Conservation (phyloP, 2,329 filamentous ascomycete genomes). For the Penicillium glabrum region DNA sequence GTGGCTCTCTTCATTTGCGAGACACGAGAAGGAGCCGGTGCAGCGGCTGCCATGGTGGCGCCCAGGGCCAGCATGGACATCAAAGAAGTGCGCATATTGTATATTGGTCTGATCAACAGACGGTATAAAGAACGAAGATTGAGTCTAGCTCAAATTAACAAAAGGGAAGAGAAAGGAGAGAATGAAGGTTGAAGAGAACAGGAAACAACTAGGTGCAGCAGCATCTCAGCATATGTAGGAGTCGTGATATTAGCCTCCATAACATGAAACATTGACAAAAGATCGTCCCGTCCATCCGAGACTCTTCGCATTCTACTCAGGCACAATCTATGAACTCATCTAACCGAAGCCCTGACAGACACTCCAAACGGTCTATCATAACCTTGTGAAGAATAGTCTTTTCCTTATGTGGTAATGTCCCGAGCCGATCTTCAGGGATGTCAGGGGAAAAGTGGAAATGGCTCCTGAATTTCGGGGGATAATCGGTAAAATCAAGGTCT, state of each 20-base stretch:
- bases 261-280: conserved; percentile 1
- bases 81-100: conserved; percentile 22
- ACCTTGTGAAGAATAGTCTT: conserved; percentile 1
- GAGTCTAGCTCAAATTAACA: conserved; percentile 9
- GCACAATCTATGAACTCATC: background rate
- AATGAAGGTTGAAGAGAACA: background rate
- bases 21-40: conserved; percentile 20
- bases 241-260: background rate
- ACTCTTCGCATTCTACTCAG: background rate
- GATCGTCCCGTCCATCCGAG: background rate
- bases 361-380: conserved; percentile 7
- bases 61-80: conserved; percentile 21
- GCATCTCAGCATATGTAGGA: background rate
- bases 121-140: conserved; percentile 10
- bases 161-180: background rate
- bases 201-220: background rate
- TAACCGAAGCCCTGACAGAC: conserved; percentile 1
- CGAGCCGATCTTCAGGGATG: background rate
- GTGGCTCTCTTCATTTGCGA: conserved; percentile 28
- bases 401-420: background rate
- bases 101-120: conserved; percentile 24
- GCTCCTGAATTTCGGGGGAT: background rate
- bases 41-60: conserved; percentile 23
- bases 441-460: background rate
- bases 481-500: background rate